Evolutionary conservation across 179 eudicot species (phyloP).

Genomic region (Beta corolliflora): DNA sequence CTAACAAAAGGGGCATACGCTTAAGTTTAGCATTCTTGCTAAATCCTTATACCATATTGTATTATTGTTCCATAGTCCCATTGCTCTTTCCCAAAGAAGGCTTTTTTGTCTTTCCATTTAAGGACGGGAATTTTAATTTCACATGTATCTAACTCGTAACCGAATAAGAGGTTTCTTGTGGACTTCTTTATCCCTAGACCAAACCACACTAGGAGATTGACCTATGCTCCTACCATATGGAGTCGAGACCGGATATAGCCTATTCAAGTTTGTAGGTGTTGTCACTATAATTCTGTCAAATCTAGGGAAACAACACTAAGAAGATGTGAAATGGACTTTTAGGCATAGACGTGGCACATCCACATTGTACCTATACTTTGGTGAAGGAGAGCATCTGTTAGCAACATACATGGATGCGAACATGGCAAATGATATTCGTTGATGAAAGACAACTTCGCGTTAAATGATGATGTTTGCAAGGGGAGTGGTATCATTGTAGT

Average conservation of each 20-base stretch:
- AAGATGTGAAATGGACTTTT: too few relatives aligned
- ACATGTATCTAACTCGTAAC: background rate
- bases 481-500: too few relatives aligned
- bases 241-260: too few relatives aligned
- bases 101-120: background rate
- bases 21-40: background rate
- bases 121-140: background rate
- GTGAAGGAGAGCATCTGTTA: too few relatives aligned
- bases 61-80: background rate
- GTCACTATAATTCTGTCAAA: too few relatives aligned
- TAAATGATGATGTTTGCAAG: too few relatives aligned
- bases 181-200: background rate
- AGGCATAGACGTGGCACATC: background rate
- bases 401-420: too few relatives aligned
- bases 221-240: background rate
- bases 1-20: background rate
- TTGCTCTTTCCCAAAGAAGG: background rate
- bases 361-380: background rate
- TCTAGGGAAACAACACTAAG: too few relatives aligned
- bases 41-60: background rate
- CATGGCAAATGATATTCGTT: too few relatives aligned
- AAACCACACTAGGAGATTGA: background rate
- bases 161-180: background rate
- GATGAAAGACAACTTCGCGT: too few relatives aligned
- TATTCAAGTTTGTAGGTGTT: too few relatives aligned